phyloP scores from a whole-genome alignment of 2,329 filamentous ascomycete genomes.

The Aspergillus sp. region DNA sequence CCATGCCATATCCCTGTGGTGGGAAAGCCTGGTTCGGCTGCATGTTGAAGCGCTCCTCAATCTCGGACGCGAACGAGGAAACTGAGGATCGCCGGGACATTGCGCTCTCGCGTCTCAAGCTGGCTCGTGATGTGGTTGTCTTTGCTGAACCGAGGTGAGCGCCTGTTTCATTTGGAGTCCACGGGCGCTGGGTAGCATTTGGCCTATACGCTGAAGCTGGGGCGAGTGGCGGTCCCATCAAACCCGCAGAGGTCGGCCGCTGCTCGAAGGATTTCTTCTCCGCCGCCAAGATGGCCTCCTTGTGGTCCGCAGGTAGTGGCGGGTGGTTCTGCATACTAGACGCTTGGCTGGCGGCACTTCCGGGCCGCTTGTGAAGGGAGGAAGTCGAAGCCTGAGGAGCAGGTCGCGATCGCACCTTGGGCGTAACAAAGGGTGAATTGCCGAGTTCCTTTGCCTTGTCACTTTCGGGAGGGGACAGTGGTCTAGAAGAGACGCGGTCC shows the following conservation, averaged over 20 bases:
- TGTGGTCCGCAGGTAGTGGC: constrained; percentile 81
- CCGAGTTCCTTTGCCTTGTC: constrained; percentile 34
- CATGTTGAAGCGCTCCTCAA: constrained; percentile 89
- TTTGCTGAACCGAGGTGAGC: constrained; percentile 50
- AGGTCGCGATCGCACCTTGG: constrained; percentile 38
- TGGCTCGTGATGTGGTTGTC: constrained; percentile 64
- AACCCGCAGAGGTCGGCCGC: constrained; percentile 45
- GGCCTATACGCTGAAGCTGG: constrained; percentile 74
- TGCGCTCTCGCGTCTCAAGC: constrained; percentile 48
- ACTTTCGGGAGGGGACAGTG: constrained; percentile 40
- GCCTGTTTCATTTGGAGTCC: constrained; percentile 62
- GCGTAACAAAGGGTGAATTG: constrained; percentile 43
- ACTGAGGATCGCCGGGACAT: constrained; percentile 77
- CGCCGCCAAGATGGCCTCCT: constrained; percentile 80
- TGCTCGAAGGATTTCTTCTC: constrained; percentile 60
- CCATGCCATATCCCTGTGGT: constrained; percentile 66
- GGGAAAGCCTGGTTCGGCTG: constrained; percentile 56
- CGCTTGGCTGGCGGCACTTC: constrained; percentile 72
- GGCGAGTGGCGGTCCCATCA: constrained; percentile 83
- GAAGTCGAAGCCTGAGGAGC: constrained; percentile 38
- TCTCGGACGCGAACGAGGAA: constrained; percentile 92
- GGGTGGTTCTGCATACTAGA: constrained; percentile 60
- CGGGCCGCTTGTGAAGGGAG: constrained; percentile 60
- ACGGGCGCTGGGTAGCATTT: constrained; percentile 57
- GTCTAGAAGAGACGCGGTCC: constrained; percentile 50